A percentile compares a stretch with the other conserved stretches of the same genome.
phyloP scores from a whole-genome alignment of 108 stramenopile genomes.

The Cylindrotheca fusiformis region DNA sequence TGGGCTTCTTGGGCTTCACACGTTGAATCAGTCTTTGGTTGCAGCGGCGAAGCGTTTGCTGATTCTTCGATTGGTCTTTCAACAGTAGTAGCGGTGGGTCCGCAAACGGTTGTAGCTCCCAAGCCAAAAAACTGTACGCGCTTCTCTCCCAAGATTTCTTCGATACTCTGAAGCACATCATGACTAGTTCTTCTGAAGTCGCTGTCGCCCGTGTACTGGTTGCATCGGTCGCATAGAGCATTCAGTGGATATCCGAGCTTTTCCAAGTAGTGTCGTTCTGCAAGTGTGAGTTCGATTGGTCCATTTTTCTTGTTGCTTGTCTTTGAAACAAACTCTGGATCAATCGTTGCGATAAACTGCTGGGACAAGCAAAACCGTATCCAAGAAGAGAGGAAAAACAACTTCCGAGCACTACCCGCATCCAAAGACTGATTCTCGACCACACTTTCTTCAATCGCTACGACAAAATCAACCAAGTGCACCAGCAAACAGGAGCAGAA shows the following conservation, averaged over 20 bases:
- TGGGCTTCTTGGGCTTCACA: not conserved
- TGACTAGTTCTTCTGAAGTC: constrained; percentile 7
- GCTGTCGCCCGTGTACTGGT: not conserved
- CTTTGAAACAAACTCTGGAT: constrained; percentile 10
- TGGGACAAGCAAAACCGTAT: constrained; percentile 35
- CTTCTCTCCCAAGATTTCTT: constrained; percentile 26
- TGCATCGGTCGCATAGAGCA: constrained; percentile 57
- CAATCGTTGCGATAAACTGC: constrained; percentile 25
- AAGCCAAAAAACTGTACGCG: constrained; percentile 2
- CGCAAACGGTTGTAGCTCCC: not conserved
- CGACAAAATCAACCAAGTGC: constrained; percentile 63
- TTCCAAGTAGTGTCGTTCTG: constrained; percentile 26
- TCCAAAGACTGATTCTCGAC: constrained; percentile 24
- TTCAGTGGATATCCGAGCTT: constrained; percentile 54
- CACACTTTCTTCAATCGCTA: constrained; percentile 37
- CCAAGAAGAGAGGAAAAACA: constrained; percentile 48
- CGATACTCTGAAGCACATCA: constrained; percentile 16
- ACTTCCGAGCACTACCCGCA: constrained; percentile 20
- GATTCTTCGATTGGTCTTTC: not conserved
- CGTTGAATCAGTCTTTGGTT: too few species aligned
- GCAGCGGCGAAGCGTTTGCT: not conserved
- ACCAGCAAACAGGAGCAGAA: constrained; percentile 52
- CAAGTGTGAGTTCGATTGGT: constrained; percentile 21
- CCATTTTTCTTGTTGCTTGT: constrained; percentile 25
- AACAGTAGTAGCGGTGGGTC: too few species aligned